These are phyloP conservation scores for Aspergillus tanneri DNA, from an alignment of 2,329 filamentous ascomycete genomes.

Conservation along the genomic window DNA sequence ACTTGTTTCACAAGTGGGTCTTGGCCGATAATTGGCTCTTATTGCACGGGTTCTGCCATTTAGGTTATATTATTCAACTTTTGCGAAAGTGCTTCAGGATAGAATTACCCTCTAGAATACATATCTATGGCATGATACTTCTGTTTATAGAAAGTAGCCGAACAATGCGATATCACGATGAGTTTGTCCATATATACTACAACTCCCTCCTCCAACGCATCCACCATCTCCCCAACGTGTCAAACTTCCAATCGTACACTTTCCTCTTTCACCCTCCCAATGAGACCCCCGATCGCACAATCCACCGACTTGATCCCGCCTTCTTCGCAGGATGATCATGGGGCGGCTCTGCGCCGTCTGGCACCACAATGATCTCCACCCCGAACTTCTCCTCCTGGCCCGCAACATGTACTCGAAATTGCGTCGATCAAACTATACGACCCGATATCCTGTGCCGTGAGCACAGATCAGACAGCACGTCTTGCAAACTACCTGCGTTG, in stretches of 20 bases:
- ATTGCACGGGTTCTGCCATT: too few species aligned
- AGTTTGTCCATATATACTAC: background rate
- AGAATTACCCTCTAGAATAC: too few species aligned
- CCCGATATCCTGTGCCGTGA: constrained; percentile 70
- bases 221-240: too few species aligned
- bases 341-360: constrained; percentile 68
- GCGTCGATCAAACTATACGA: constrained; percentile 62
- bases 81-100: too few species aligned
- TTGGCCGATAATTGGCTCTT: too few species aligned
- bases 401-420: constrained; percentile 68
- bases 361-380: constrained; percentile 55
- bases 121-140: too few species aligned
- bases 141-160: too few species aligned
- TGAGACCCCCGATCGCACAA: constrained; percentile 49
- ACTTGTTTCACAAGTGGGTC: background rate
- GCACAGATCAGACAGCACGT: constrained; percentile 61
- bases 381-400: constrained; percentile 55
- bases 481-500: constrained; percentile 51
- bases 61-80: too few species aligned
- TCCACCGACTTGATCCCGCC: constrained; percentile 62
- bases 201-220: constrained; percentile 35
- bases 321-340: constrained; percentile 64
- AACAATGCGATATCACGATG: too few species aligned
- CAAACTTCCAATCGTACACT: constrained; percentile 57
- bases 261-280: constrained; percentile 41